Evolutionary conservation across 768 basidiomycete species (phyloP), one percentile per base, ranked within the genome.

Genomic region (Galerina sulciceps): DNA sequence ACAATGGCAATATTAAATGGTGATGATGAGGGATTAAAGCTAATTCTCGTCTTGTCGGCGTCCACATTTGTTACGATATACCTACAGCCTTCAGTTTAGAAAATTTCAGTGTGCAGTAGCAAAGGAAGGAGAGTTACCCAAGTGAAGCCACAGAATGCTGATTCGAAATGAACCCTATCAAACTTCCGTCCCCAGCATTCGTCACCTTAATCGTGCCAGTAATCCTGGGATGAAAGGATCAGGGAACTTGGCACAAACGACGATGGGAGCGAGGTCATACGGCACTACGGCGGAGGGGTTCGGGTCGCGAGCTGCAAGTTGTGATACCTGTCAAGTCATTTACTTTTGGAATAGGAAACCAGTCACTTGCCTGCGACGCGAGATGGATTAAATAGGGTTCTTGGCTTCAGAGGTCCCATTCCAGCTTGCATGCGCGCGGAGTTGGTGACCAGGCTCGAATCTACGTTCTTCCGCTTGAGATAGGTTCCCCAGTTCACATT

Each of bases 381-480:
- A 11, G 63, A 45, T 8, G 63, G 59, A 34, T 8, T 17, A 36
- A 38, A 48, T 6, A 64, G 11, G 8, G 45, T 47, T 52, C 55
- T 60, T 9, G 62, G 62, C 44, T 46, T 55, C 40, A 64, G 47
- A 38, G 63, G 63, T 15, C 47, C 48, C 14, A 64, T 40, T 18
- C 63, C 63, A 8, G 63, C 63, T 38, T 45, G 46, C 47, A 64
- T 44, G 18, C 63, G 59, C n/a, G 55, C 56, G 8, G 63, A 52
- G 47, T 64, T 64, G 20, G 62, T 64, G 11, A 40, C 36, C 13
- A 63, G 55, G 13, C 43, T 43, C 9, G 42, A 14, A 43, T 43
- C 42, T 14, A 15, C 42, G 22, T 15, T 15, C n/a, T n/a, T n/a
- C n/a, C n/a, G n/a, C n/a, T n/a, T n/a, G n/a, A n/a, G n/a, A n/a